Percentiles rank a stretch among this genome's conserved stretches.
phyloP scores from a whole-genome alignment of 179 eudicot genomes.

The Silene coronaria region DNA sequence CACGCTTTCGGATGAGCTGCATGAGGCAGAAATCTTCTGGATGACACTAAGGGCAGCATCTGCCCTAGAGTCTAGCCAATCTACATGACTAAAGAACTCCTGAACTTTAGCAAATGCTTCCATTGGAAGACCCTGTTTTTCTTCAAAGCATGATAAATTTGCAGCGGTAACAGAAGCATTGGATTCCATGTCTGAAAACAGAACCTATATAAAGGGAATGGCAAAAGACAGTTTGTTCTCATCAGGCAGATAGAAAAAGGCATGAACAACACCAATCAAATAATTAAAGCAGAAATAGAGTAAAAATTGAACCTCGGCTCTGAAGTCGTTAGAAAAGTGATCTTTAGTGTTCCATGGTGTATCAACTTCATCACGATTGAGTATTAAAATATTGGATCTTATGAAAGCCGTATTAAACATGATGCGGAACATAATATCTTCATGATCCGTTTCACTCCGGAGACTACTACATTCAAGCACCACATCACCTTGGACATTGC shows the following conservation, averaged over 20 bases:
- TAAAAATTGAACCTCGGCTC: slow-evolving; percentile 56
- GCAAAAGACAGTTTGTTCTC: slow-evolving; percentile 12
- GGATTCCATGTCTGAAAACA: slow-evolving; percentile 82
- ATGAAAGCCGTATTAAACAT: slow-evolving; percentile 86
- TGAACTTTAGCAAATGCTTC: slow-evolving; percentile 91
- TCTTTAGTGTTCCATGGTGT: slow-evolving; percentile 65
- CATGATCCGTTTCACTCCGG: slow-evolving; percentile 56
- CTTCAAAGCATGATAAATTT: slow-evolving; percentile 65
- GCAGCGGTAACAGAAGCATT: slow-evolving; percentile 43
- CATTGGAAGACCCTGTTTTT: slow-evolving; percentile 77
- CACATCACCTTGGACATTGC: slow-evolving; percentile 85
- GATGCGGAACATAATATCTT: slow-evolving; percentile 67
- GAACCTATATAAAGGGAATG: slow-evolving; percentile 48
- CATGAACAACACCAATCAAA: slow-evolving; percentile 17
- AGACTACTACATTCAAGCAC: slow-evolving; percentile 75
- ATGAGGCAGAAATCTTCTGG: slow-evolving; percentile 38
- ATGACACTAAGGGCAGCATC: slow-evolving; percentile 52
- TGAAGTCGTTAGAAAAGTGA: slow-evolving; percentile 68
- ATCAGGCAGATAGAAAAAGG: slow-evolving; percentile 21
- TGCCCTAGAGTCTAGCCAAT: slow-evolving; percentile 62
- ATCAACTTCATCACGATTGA: slow-evolving; percentile 78
- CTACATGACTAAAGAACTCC: slow-evolving; percentile 70
- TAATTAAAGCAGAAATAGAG: neutral
- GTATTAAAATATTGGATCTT: slow-evolving; percentile 75
- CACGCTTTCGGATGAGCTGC: slow-evolving; percentile 27